These are phyloP conservation scores for Trichoderma sp. DNA, from an alignment of 2,329 filamentous ascomycete genomes.

Conservation along the genomic window DNA sequence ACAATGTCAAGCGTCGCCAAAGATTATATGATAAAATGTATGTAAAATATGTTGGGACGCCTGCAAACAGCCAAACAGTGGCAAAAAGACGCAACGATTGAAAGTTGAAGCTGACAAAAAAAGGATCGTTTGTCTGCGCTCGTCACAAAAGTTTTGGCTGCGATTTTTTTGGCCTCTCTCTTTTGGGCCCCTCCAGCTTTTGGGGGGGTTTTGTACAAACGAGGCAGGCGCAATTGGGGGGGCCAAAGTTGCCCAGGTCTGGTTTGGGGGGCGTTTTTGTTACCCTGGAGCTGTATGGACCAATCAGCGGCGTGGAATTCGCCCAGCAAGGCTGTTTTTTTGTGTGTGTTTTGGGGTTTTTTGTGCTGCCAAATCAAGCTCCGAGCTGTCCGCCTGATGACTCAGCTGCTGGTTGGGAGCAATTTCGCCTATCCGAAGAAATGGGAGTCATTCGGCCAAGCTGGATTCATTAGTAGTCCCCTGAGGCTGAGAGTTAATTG, in stretches of 20 bases:
- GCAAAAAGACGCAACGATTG: background rate
- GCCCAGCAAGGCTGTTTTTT: slow-evolving; percentile 1
- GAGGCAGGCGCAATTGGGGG: slow-evolving; percentile 3
- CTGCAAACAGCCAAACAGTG: background rate
- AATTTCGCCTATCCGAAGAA: background rate
- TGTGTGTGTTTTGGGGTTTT: background rate
- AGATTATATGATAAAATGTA: background rate
- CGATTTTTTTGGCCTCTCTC: background rate
- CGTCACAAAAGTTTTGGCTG: background rate
- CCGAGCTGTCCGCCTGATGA: slow-evolving; percentile 13
- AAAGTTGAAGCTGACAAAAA: background rate
- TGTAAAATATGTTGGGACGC: background rate
- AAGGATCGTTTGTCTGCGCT: background rate
- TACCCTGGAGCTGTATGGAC: background rate
- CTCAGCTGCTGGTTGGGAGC: background rate
- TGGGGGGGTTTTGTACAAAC: slow-evolving; percentile 10
- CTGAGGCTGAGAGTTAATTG: background rate
- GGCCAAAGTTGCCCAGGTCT: background rate
- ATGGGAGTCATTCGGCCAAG: slow-evolving; percentile 10
- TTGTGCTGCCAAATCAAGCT: background rate
- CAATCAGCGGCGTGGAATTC: background rate
- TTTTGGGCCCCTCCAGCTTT: slow-evolving; percentile 6
- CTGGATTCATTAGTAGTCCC: background rate
- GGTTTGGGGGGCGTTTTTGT: background rate
- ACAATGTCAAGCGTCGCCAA: background rate